Evolutionary conservation across 148 eudicot species (phyloP), one percentile per base, ranked within the genome.

Genomic region (Pouteria glomerata): DNA sequence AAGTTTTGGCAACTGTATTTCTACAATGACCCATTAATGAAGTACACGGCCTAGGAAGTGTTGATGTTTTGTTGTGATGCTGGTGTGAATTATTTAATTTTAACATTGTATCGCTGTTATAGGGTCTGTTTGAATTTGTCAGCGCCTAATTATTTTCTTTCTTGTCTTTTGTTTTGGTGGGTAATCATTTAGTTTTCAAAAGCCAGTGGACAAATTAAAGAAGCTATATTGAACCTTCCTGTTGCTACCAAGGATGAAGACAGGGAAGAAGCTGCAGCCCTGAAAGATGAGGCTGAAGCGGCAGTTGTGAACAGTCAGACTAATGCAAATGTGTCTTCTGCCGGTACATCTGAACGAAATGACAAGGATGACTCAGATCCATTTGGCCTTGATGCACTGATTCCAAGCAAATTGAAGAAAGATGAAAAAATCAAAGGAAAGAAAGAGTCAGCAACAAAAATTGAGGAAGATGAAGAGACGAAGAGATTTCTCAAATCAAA

Each of bases 311-410:
- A 77, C 19, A 65, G 47, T 71, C 66, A 76, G 52, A 35, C 65
- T 57, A 76, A 73, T 60, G 71, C 74, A 60, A 86, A 79, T 65
- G 66, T 37, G 59, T 73, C 85, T 71, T 76, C 82, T 34, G 75
- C 55, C 76, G 56, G 78, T 71, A 63, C 84, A 31, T 63, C 68
- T 57, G 83, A 73, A 70, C 70, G 24, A 50, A 66, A 78, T 45
- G 58, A 58, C 14, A 55, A 81, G 72, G 89, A 81, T 74, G 96
- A 88, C 69, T 69, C 80, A 51, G 99, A 95, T 75, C 99, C 99
- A 34, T 95, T 91, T 77, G 99, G 99, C 63, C 93, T 95, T 71
- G 93, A 91, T 76, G 91, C 88, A 69, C 73, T 95, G 68, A 83
- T 94, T 72, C 71, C 89, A 31, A 85, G 77, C 65, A 79, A 69